Evolutionary conservation across 176 grass and related monocot genomes (phyloP).

Genomic region (Otatea glauca): DNA sequence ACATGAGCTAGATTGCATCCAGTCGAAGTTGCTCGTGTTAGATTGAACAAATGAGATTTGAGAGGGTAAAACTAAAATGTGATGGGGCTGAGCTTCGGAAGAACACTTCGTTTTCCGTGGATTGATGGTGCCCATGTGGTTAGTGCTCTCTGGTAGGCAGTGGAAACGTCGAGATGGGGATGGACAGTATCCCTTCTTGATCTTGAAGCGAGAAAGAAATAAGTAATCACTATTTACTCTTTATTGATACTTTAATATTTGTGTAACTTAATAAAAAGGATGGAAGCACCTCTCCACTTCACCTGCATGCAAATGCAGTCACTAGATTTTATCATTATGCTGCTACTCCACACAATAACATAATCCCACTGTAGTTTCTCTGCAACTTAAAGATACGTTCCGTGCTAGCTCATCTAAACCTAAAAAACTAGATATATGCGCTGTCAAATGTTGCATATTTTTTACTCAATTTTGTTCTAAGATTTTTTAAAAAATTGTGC

Average conservation of each 20-base stretch:
- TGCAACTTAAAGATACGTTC: not conserved
- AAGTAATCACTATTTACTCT: no score
- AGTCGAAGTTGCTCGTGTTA: not conserved
- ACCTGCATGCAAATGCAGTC: slow-evolving; percentile 47
- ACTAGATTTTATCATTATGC: slow-evolving; percentile 6
- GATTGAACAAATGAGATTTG: not conserved
- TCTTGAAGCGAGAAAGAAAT: no score
- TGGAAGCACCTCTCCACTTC: slow-evolving; percentile 15
- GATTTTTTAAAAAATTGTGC: not conserved
- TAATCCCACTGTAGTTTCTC: not conserved
- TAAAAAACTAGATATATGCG: not conserved
- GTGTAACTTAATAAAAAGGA: no score
- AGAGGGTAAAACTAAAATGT: slow-evolving; percentile 78
- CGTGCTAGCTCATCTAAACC: not conserved
- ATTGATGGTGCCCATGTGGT: slow-evolving; percentile 78
- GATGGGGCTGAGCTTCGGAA: slow-evolving; percentile 88
- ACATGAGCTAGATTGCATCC: slow-evolving; percentile 7
- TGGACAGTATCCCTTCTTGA: slow-evolving; percentile 73
- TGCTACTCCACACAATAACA: not conserved
- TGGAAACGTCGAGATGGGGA: slow-evolving; percentile 60
- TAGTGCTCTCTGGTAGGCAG: slow-evolving; percentile 71
- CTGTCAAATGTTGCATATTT: not conserved
- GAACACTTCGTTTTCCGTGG: slow-evolving; percentile 66
- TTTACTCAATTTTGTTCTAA: not conserved
- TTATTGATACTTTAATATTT: no score